Percentiles rank a stretch among this genome's conserved stretches.
phyloP scores from a whole-genome alignment of 257 asterid genomes.

The Galeopsis tetrahit region DNA sequence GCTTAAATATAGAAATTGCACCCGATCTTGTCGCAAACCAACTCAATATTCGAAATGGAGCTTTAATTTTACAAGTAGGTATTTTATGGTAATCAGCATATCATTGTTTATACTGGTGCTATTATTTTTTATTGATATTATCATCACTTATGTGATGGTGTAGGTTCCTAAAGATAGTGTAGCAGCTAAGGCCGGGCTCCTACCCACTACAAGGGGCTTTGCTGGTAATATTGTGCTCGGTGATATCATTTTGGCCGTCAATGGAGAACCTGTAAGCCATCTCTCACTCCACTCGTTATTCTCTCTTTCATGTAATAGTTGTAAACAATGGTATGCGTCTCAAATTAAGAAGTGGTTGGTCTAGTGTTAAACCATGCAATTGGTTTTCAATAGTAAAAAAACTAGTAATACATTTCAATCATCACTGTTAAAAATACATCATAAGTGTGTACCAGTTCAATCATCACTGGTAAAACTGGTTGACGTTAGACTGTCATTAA shows the following conservation, averaged over 20 bases:
- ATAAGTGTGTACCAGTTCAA: no score
- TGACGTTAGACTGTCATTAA: no score
- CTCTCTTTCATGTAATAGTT: no score
- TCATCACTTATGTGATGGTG: conserved; percentile 14
- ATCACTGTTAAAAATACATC: no score
- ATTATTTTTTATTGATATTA: background rate
- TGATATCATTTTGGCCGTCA: conserved; percentile 77
- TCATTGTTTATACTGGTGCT: background rate
- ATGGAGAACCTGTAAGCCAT: conserved; percentile 69
- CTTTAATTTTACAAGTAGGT: conserved; percentile 72
- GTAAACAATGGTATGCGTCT: no score
- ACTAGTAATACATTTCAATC: no score
- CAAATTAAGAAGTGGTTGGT: no score
- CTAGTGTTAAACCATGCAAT: no score
- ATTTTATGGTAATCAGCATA: conserved; percentile 20
- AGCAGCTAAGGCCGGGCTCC: conserved; percentile 79
- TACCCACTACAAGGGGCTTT: conserved; percentile 85
- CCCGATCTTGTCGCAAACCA: conserved; percentile 83
- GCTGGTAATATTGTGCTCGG: conserved; percentile 91
- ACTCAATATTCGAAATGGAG: conserved; percentile 93
- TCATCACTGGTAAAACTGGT: no score
- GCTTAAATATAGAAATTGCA: conserved; percentile 75
- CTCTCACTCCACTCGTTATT: background rate
- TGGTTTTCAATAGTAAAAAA: no score
- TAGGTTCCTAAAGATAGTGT: conserved; percentile 80